These are phyloP conservation scores for Arthrobotrys megalospora DNA, from an alignment of 2,329 filamentous ascomycete species.

Conservation along the genomic window DNA sequence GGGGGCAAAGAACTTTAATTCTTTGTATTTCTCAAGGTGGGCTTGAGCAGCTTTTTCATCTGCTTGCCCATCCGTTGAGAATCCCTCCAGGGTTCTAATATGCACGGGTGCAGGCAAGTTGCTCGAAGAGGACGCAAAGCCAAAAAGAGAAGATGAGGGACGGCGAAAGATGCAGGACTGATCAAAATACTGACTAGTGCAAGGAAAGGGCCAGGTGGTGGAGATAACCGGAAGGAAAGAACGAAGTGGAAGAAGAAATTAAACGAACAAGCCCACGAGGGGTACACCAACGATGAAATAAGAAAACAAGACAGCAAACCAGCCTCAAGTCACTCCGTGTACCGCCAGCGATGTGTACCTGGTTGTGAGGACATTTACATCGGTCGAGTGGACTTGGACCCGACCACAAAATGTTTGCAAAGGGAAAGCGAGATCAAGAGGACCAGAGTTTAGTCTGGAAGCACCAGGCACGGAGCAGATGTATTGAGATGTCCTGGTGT, in stretches of 20 bases:
- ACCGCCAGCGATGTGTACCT: conserved; percentile 41
- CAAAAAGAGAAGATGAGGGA: conserved; percentile 62
- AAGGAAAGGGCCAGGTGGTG: conserved; percentile 59
- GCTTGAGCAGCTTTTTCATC: conserved; percentile 61
- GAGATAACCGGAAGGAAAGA: conserved; percentile 61
- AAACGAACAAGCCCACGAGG: conserved; percentile 60
- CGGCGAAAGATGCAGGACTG: conserved; percentile 56
- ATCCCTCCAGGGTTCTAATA: conserved; percentile 59
- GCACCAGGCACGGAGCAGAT: conserved; percentile 16
- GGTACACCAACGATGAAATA: conserved; percentile 39
- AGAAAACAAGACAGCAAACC: conserved; percentile 50
- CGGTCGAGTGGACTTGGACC: conserved; percentile 28
- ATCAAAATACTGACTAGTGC: conserved; percentile 60
- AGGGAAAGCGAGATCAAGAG: conserved; percentile 7
- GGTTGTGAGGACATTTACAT: conserved; percentile 52
- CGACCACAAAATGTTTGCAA: conserved; percentile 24
- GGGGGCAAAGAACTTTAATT: conserved; percentile 59
- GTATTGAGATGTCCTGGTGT: conserved; percentile 28
- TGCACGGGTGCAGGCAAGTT: conserved; percentile 59
- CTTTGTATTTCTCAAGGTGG: conserved; percentile 50
- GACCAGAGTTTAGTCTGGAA: conserved; percentile 18
- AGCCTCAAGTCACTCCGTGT: conserved; percentile 59
- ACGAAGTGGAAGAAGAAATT: conserved; percentile 60
- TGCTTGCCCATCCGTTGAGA: conserved; percentile 56
- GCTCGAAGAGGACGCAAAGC: conserved; percentile 59